Evolutionary conservation across 306 rosid species (phyloP), one percentile per base, ranked within the genome.

Genomic region (Trifolium repens): DNA sequence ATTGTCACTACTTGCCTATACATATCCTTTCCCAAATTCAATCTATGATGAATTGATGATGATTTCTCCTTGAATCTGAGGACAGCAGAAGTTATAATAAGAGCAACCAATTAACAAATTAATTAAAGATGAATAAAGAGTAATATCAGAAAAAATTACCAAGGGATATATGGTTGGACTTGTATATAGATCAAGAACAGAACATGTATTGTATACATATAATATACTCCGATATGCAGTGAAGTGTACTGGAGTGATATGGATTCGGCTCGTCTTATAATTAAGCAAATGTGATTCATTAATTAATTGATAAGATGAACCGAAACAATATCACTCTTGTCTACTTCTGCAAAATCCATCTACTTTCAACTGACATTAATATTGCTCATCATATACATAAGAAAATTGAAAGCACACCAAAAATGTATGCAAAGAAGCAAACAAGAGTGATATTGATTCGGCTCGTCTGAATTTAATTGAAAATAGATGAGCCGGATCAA

Each of bases 391-490:
- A 55, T 55, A 8, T 11, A 19, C 11, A 60, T 43, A 43, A 43
- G 10, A 7, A 37, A 8, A 40, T 2, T 40, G 12, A 42, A 42
- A 42, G 46, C 13, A 42, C 46, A 9, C 46, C 46, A 3, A 42
- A 3, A 42, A 42, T 13, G 12, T 42, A 43, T 67, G 90, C 89
- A 84, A 77, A 44, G 63, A 83, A 84, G 89, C 73, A 84, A 78
- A 86, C 92, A 88, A 86, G 92, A 90, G 92, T 88, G 89, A 88
- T 88, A 90, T 90, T 88, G 92, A 62, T 86, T 86, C 91, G 96
- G 92, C 96, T 90, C 91, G 24, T 63, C 85, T 83, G 49, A 72
- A 44, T 22, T 42, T 67, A 61, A 37, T 22, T 47, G 66, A 2
- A 59, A 0, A 69, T 61, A 69, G 85, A 85, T 71, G 93, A 88